Conservation (phyloP, 768 basidiomycete species). For the Pleurotus citrinopileatus region DNA sequence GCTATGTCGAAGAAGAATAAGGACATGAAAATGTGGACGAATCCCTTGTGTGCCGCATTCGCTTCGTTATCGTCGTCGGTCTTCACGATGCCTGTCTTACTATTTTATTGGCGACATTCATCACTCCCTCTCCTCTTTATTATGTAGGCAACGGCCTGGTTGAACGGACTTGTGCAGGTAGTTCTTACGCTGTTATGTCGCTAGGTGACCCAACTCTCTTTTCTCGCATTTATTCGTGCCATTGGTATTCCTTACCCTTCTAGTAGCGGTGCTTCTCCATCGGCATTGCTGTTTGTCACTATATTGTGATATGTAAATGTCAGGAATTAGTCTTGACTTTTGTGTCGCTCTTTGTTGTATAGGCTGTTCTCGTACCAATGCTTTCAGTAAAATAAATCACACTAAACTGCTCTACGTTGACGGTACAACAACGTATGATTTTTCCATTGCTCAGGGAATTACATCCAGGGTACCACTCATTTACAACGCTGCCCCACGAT, state of each 20-base stretch:
- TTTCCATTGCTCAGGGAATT: too few relatives aligned
- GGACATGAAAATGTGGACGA: too few relatives aligned
- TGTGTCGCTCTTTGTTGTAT: constrained; percentile 8
- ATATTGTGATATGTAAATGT: neutral
- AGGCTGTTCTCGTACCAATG: constrained; percentile 1
- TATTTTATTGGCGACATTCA: constrained; percentile 16
- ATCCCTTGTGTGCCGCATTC: too few relatives aligned
- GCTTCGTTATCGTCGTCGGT: constrained; percentile 11
- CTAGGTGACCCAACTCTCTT: constrained; percentile 10
- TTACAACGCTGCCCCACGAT: constrained; percentile 89
- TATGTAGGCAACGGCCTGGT: neutral
- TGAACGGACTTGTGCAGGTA: constrained; percentile 1
- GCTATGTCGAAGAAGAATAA: too few relatives aligned
- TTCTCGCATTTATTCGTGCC: constrained; percentile 7
- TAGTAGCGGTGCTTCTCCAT: too few relatives aligned
- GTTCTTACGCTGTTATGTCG: constrained; percentile 8
- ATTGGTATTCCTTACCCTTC: neutral
- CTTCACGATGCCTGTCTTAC: constrained; percentile 7
- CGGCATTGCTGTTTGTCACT: too few relatives aligned
- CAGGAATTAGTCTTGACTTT: neutral
- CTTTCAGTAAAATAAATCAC: constrained; percentile 3
- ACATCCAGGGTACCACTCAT: constrained; percentile 35
- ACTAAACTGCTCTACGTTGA: too few relatives aligned
- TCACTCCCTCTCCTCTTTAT: constrained; percentile 16
- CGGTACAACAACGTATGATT: too few relatives aligned